Evolutionary conservation across 139 green algal species (phyloP), one percentile per base, ranked within the genome.

Genomic region (Chlorokybus atmophyticus): DNA sequence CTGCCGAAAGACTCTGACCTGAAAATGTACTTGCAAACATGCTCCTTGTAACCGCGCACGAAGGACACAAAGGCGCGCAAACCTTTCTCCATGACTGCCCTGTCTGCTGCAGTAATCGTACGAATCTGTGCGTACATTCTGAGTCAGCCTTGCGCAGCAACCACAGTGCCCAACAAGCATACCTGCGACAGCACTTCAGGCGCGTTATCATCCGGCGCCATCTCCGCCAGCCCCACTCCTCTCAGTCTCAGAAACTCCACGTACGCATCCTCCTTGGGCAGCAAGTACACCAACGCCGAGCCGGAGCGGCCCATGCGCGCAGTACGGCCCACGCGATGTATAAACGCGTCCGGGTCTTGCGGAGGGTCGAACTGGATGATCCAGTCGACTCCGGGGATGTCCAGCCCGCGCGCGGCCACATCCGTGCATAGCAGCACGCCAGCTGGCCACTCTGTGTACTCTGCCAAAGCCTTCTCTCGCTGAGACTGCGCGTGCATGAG

Each of bases 1-100:
- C n/a, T n/a, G n/a, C n/a, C n/a, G n/a, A n/a, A n/a, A n/a, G n/a
- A n/a, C n/a, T n/a, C 31, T 52, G 30, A 71, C 63, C 84, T 57
- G 80, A 97, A 98, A 29, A 90, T 90, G 70, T 79, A 92, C 50
- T 79, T 78, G 80, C 87, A 95, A 55, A 95, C 83, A 71, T 98
- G 91, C 76, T 98, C 90, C 66, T 91, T 93, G 82, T 98, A 98
- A 10, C 79, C 91, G 0, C 92, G 65, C 24, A 97, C 68, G 51
- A 87, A 94, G 2, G 81, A 87, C 30, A 96, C 86, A 79, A 95
- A 98, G 0, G 89, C 91, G 5, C 70, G 65, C 2, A 72, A 77
- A 8, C 78, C 85, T 29, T 83, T 82, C 55, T 97, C 88, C 88
- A 98, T 92, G n/a, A 94, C 57, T 27, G 86, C 74, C 5, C 87